A percentile compares a stretch with the other conserved stretches of the same genome.
These are phyloP conservation scores for Elymus sibiricus DNA, from an alignment of 176 grass and related monocot genomes.

Conservation along the genomic window DNA sequence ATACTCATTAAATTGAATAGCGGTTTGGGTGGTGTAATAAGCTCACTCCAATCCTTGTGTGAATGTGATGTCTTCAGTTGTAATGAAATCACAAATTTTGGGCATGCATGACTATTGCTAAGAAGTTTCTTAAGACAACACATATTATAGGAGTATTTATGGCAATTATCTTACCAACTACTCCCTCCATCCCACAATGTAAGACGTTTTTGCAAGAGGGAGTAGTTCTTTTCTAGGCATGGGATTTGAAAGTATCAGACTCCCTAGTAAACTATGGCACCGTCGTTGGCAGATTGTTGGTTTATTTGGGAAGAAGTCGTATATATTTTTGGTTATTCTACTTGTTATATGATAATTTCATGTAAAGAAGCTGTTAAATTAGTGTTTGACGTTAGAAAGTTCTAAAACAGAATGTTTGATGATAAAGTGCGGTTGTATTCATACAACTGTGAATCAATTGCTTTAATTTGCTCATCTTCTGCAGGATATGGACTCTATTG, in stretches of 20 bases:
- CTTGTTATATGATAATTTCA: background rate
- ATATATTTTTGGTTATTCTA: constrained; percentile 12
- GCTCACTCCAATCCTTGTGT: background rate
- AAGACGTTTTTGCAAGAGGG: too few relatives aligned
- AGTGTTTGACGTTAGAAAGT: background rate
- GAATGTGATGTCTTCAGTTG: background rate
- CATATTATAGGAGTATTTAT: background rate
- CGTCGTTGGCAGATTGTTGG: background rate
- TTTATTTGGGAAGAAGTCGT: background rate
- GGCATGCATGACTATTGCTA: background rate
- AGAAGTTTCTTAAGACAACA: background rate
- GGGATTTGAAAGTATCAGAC: background rate
- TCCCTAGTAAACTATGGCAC: background rate
- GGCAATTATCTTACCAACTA: background rate
- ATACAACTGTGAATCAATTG: background rate
- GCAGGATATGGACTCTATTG: constrained; percentile 93
- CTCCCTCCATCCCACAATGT: too few relatives aligned
- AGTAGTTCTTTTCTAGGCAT: background rate
- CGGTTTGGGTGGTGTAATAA: background rate
- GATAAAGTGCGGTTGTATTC: background rate
- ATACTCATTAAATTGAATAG: background rate
- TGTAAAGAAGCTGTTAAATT: background rate
- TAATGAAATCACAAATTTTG: background rate
- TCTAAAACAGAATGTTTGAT: background rate
- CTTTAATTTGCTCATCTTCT: constrained; percentile 15